Evolutionary conservation across 2,329 filamentous ascomycete genomes (phyloP).

Genomic region (Trichoderma atroviride): DNA sequence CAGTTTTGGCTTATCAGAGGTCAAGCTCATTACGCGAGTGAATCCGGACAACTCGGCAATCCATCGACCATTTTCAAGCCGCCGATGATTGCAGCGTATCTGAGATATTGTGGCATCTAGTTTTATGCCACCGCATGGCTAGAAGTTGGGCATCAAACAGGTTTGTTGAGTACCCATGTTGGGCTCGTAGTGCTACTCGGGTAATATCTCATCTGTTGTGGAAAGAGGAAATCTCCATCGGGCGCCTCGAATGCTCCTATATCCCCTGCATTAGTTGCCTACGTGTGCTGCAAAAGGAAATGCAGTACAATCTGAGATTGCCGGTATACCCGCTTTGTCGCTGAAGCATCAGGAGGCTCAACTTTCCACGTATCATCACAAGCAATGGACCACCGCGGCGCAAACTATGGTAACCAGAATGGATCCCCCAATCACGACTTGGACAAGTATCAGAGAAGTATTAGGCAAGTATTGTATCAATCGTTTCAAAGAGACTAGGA

Average conservation of each 20-base stretch:
- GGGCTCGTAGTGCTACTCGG: neutral
- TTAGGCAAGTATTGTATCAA: neutral
- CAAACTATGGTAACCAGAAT: neutral
- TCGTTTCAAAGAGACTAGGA: neutral
- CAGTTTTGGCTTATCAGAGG: neutral
- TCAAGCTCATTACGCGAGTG: neutral
- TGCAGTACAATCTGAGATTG: neutral
- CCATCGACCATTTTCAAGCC: neutral
- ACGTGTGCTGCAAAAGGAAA: neutral
- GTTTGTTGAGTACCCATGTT: neutral
- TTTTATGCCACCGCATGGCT: neutral
- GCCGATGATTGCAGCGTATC: neutral
- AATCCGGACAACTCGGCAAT: neutral
- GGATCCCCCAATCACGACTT: neutral
- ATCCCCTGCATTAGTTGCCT: neutral
- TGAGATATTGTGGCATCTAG: neutral
- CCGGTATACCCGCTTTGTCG: neutral
- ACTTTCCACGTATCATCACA: neutral
- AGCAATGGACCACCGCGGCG: neutral
- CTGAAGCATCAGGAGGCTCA: neutral
- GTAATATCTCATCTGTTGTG: neutral
- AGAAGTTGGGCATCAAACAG: neutral
- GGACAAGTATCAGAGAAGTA: too few species aligned
- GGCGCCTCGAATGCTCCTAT: neutral
- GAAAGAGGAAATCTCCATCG: neutral